These are phyloP conservation scores for Penicillium pancosmium DNA, from an alignment of 495 filamentous ascomycete genomes.

Conservation along the genomic window DNA sequence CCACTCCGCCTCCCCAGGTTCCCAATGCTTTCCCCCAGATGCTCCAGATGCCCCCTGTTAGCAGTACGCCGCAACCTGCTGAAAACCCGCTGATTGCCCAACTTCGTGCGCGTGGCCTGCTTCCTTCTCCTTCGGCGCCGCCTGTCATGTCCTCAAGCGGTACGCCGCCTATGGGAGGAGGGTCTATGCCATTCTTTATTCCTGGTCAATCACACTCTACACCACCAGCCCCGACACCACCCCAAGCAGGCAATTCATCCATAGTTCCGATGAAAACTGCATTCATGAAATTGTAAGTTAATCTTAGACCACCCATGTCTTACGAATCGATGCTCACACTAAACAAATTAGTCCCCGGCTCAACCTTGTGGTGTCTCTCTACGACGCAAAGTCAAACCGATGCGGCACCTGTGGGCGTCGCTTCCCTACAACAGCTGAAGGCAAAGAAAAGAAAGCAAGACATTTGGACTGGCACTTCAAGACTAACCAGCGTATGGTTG, in stretches of 20 bases:
- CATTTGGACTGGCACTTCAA: slow-evolving; percentile 99
- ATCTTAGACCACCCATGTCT: background rate
- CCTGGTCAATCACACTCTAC: slow-evolving; percentile 44
- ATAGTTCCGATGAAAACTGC: slow-evolving; percentile 68
- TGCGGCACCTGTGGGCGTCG: slow-evolving; percentile 91
- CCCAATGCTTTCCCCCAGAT: slow-evolving; percentile 32
- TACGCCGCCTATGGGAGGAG: slow-evolving; percentile 24
- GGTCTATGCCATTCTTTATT: slow-evolving; percentile 44
- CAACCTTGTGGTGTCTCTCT: slow-evolving; percentile 69
- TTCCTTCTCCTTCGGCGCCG: slow-evolving; percentile 43
- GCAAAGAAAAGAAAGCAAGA: slow-evolving; percentile 80
- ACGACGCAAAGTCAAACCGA: slow-evolving; percentile 77
- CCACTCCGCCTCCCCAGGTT: slow-evolving; percentile 39
- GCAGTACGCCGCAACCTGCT: slow-evolving; percentile 32
- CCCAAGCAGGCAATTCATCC: slow-evolving; percentile 19
- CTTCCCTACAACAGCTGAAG: slow-evolving; percentile 75
- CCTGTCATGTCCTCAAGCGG: slow-evolving; percentile 23
- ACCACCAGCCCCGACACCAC: slow-evolving; percentile 36
- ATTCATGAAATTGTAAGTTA: slow-evolving; percentile 76
- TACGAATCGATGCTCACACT: slow-evolving; percentile 15
- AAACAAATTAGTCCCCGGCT: slow-evolving; percentile 66
- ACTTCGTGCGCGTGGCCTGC: slow-evolving; percentile 48
- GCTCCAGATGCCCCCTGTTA: slow-evolving; percentile 28
- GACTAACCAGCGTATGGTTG: slow-evolving; percentile 85
- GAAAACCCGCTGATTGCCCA: slow-evolving; percentile 52